Evolutionary conservation across 495 filamentous ascomycete species (phyloP).

Genomic region (Podospora pseudoanserina): DNA sequence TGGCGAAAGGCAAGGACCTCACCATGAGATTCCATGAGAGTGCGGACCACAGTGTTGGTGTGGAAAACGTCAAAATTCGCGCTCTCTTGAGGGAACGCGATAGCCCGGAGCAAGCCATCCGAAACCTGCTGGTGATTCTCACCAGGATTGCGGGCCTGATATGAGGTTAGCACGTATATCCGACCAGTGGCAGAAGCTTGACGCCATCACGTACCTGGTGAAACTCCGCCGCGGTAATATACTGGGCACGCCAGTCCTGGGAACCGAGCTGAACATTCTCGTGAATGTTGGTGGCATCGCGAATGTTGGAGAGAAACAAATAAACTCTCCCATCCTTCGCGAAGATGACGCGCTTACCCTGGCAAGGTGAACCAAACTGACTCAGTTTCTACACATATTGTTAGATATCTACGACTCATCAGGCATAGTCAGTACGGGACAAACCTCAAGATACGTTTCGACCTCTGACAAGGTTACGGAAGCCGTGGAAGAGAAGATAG

Average conservation of each 20-base stretch:
- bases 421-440: neutral
- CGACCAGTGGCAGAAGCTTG: neutral
- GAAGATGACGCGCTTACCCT: constrained; percentile 32
- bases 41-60: constrained; percentile 44
- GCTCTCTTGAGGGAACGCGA: constrained; percentile 31
- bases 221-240: constrained; percentile 46
- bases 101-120: constrained; percentile 53
- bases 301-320: constrained; percentile 55
- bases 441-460: constrained; percentile 38
- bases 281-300: constrained; percentile 50
- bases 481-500: constrained; percentile 30
- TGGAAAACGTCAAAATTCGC: constrained; percentile 17
- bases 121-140: constrained; percentile 28
- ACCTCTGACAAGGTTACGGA: constrained; percentile 31
- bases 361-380: constrained; percentile 1
- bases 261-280: constrained; percentile 41
- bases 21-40: constrained; percentile 51
- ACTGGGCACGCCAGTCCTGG: constrained; percentile 50
- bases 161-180: neutral
- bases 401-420: neutral
- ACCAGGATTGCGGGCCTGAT: neutral
- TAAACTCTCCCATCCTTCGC: constrained; percentile 40
- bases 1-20: constrained; percentile 51
- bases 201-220: constrained; percentile 26
- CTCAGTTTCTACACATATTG: neutral